These are phyloP conservation scores for Spongospora subterranea DNA, from an alignment of 208 protist species.

Conservation along the genomic window DNA sequence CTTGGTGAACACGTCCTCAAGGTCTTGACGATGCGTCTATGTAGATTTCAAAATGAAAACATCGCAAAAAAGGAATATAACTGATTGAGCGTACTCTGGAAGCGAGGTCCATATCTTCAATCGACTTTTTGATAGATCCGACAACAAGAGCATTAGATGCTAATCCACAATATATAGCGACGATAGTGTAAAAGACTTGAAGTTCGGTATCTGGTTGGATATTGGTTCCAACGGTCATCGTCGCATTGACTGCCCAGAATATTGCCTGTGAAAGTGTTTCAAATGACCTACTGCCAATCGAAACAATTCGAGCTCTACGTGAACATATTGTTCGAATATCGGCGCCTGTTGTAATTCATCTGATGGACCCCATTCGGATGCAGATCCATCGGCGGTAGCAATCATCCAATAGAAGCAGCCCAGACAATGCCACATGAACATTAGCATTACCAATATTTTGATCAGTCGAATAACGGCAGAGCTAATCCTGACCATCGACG, in stretches of 20 bases:
- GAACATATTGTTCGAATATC: not conserved
- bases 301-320: not conserved
- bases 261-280: not conserved
- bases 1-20: not conserved
- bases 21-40: conserved; percentile 5
- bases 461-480: not conserved
- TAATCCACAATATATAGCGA: not conserved
- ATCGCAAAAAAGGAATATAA: not conserved
- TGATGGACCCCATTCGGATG: not conserved
- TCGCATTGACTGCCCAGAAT: conserved; percentile 32
- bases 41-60: not conserved
- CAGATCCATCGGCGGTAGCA: not conserved
- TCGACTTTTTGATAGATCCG: not conserved
- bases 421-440: conserved; percentile 44
- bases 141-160: not conserved
- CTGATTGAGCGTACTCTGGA: conserved; percentile 16
- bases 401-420: conserved; percentile 55
- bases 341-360: not conserved
- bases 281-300: not conserved
- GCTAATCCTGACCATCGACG: not conserved
- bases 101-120: conserved; percentile 20
- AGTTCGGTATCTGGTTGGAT: not conserved
- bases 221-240: conserved; percentile 37
- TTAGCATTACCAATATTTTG: not conserved
- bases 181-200: not conserved